Percentiles rank a stretch among this genome's conserved stretches.
These are phyloP conservation scores for Xylariaceae sp. DNA, from an alignment of 2,329 filamentous ascomycete genomes.

Conservation along the genomic window DNA sequence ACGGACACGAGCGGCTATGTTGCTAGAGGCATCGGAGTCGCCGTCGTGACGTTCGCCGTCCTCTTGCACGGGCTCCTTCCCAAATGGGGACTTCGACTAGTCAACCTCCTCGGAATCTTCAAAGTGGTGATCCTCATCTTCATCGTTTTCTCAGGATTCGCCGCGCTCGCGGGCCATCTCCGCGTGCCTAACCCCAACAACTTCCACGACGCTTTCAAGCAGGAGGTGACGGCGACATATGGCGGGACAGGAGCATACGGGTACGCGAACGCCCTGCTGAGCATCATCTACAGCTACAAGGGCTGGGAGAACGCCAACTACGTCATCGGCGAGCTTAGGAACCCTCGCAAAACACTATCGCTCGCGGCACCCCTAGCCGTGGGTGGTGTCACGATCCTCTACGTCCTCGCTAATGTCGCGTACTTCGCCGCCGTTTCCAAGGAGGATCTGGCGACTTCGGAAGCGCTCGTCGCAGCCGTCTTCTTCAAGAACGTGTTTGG, in stretches of 20 bases:
- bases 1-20: slow-evolving; percentile 48
- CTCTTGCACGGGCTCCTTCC: slow-evolving; percentile 49
- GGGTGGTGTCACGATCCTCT: slow-evolving; percentile 55
- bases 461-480: slow-evolving; percentile 56
- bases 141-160: slow-evolving; percentile 59
- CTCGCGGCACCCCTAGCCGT: slow-evolving; percentile 57
- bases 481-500: slow-evolving; percentile 63
- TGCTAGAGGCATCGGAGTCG: slow-evolving; percentile 53
- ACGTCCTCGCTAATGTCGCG: slow-evolving; percentile 61
- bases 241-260: slow-evolving; percentile 47
- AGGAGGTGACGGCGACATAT: slow-evolving; percentile 41
- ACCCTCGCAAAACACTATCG: slow-evolving; percentile 50
- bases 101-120: slow-evolving; percentile 57
- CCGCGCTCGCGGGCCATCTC: slow-evolving; percentile 49
- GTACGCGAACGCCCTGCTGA: slow-evolving; percentile 55
- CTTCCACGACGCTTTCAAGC: slow-evolving; percentile 52
- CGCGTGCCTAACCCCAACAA: slow-evolving; percentile 50
- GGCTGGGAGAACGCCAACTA: slow-evolving; percentile 64
- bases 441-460: slow-evolving; percentile 51
- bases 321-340: slow-evolving; percentile 54
- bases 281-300: slow-evolving; percentile 58
- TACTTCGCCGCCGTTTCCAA: slow-evolving; percentile 63
- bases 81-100: slow-evolving; percentile 55
- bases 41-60: slow-evolving; percentile 52
- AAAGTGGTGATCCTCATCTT: slow-evolving; percentile 58